Evolutionary conservation across 352 stramenopile genomes (phyloP), one percentile per base, ranked within the genome.

Genomic region (Elongisporangium anandrum): DNA sequence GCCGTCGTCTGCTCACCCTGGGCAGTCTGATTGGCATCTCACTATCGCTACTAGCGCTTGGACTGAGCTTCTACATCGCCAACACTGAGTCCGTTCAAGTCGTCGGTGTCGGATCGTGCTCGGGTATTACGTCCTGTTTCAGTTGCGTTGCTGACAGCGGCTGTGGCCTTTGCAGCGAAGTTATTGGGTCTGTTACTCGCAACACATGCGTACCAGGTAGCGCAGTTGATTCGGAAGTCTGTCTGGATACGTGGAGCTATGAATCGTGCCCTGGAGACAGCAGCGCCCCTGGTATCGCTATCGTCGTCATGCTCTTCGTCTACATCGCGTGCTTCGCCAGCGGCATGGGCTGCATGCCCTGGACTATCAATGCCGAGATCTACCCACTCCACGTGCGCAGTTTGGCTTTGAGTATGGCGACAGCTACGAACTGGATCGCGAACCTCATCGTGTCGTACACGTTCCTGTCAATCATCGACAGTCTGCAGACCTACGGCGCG

Each of bases 331-430:
- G 69, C 57, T 94, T 94, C 57, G 84, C 81, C 16, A 87, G 76
- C 50, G 84, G 81, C 54, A 92, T 94, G 81, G 84, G 85, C 4
- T 87, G 76, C 29, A 90, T 98, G 73, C 93, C 95, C 0, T 99
- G 94, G 94, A 98, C 90, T 1, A 95, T 99, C 60, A 97, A 97
- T 66, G 84, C 87, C 29, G 95, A 98, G 72, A 98, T 98, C 64
- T 98, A 97, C 68, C 90, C 91, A 7, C 70, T 96, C 7, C 74
- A 85, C 39, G 84, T 89, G 20, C 91, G 95, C 38, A 96, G 85
- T 24, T 79, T 96, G n/a, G 88, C 85, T 7, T 79, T 97, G 2
- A 96, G 86, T 56, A 64, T 89, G 8, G 84, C 91, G 6, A 98
- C 95, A 17, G 87, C 87, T 3, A 84, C 95, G 17, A 97, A 97